Percentiles rank a stretch among this genome's conserved stretches.
These are phyloP conservation scores for Barnettozyma wickerhamii DNA, from an alignment of 805 yeast genomes.

Conservation along the genomic window DNA sequence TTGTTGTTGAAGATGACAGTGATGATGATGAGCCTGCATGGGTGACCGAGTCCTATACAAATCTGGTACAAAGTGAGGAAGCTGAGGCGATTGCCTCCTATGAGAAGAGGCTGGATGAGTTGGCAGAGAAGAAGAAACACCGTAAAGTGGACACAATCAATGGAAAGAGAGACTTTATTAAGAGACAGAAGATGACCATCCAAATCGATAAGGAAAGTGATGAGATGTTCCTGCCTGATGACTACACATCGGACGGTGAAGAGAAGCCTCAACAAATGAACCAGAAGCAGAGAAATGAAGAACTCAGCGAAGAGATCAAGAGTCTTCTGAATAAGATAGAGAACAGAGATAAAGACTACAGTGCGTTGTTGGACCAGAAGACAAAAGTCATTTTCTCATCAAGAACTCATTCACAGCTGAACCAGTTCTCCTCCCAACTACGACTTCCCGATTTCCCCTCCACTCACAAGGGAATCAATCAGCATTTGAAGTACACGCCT, in stretches of 20 bases:
- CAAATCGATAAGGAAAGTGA: conserved; percentile 29
- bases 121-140: conserved; percentile 19
- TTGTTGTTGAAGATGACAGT: too few relatives aligned
- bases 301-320: conserved; percentile 44
- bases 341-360: conserved; percentile 15
- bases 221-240: conserved; percentile 38
- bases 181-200: conserved; percentile 23
- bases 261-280: conserved; percentile 2
- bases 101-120: conserved; percentile 30
- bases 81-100: conserved; percentile 27
- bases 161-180: conserved; percentile 12
- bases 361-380: conserved; percentile 28
- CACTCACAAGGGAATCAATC: conserved; percentile 42
- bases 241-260: conserved; percentile 29
- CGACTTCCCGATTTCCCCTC: conserved; percentile 59
- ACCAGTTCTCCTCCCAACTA: conserved; percentile 75
- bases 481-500: conserved; percentile 63
- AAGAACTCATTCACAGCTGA: conserved; percentile 85
- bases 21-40: conserved; percentile 71
- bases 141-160: conserved; percentile 8
- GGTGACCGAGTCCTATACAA: conserved; percentile 44
- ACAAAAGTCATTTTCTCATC: conserved; percentile 67
- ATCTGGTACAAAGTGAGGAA: conserved; percentile 23
- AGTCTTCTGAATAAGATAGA: conserved; percentile 41
- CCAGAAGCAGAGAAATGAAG: conserved; percentile 22